These are phyloP conservation scores for Musa acuminata DNA, from an alignment of 176 grass and related monocot species.

Conservation along the genomic window DNA sequence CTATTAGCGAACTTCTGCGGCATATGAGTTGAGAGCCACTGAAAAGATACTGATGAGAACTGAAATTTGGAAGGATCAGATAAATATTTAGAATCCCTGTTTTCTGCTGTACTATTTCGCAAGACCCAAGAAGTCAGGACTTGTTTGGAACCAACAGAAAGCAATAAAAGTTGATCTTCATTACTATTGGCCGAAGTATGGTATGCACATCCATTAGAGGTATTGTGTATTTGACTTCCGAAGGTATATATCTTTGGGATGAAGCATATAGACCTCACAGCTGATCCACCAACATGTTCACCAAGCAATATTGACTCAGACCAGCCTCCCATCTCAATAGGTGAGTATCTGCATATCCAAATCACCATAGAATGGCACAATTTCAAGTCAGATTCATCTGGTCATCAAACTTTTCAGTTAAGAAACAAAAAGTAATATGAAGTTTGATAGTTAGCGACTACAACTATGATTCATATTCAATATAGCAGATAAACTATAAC, in stretches of 20 bases:
- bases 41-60: conserved; percentile 45
- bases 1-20: conserved; percentile 43
- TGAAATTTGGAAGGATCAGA: conserved; percentile 12
- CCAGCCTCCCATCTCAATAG: conserved; percentile 51
- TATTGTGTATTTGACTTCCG: conserved; percentile 19
- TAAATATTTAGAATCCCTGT: conserved; percentile 17
- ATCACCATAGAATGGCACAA: not conserved
- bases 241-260: conserved; percentile 43
- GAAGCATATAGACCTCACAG: conserved; percentile 78
- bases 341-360: conserved; percentile 41
- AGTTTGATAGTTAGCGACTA: too few relatives aligned
- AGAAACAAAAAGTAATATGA: not conserved
- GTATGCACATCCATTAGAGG: conserved; percentile 12
- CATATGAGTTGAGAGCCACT: conserved; percentile 86
- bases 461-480: not conserved
- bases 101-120: conserved; percentile 26
- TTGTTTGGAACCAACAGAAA: conserved; percentile 97
- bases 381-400: not conserved
- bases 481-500: too few relatives aligned
- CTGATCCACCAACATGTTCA: conserved; percentile 94
- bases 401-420: not conserved
- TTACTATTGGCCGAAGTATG: conserved; percentile 18
- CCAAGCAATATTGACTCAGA: conserved; percentile 70
- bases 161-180: conserved; percentile 46
- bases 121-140: conserved; percentile 87